phyloP scores from a whole-genome alignment of 805 yeast genomes.

The Debaryomyces hansenii region DNA sequence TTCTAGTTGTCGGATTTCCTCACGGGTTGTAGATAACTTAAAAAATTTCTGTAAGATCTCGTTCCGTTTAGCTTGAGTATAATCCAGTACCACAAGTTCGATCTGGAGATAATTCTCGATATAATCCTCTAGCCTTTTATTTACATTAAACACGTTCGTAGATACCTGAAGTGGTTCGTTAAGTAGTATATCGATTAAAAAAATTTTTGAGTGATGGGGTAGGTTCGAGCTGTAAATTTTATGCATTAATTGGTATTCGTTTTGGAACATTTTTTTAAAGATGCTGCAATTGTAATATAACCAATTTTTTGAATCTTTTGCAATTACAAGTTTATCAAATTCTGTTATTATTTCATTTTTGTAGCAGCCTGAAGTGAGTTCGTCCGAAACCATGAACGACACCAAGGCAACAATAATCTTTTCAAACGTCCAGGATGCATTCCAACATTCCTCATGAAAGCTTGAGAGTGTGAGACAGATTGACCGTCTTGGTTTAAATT shows the following conservation, averaged over 20 bases:
- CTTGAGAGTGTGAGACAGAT: slow-evolving; percentile 14
- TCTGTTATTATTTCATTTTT: background rate
- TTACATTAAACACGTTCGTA: background rate
- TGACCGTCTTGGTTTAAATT: slow-evolving; percentile 9
- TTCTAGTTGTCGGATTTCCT: slow-evolving; percentile 1
- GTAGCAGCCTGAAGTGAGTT: slow-evolving; percentile 11
- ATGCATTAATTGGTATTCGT: slow-evolving; percentile 10
- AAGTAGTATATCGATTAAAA: background rate
- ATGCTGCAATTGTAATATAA: slow-evolving; percentile 9
- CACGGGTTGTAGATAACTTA: background rate
- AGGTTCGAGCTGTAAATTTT: background rate
- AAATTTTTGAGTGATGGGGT: background rate
- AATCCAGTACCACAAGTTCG: background rate
- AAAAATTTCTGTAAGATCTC: background rate
- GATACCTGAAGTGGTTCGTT: slow-evolving; percentile 6
- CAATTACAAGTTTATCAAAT: background rate
- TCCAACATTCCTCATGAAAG: slow-evolving; percentile 15
- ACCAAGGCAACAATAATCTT: slow-evolving; percentile 13
- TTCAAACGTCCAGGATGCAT: slow-evolving; percentile 16
- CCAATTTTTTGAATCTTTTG: slow-evolving; percentile 13
- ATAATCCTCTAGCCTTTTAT: slow-evolving; percentile 1
- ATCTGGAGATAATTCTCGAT: background rate
- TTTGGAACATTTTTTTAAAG: slow-evolving; percentile 11
- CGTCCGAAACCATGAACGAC: slow-evolving; percentile 15
- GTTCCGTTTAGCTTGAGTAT: background rate